Evolutionary conservation across 179 eudicot species (phyloP).

Genomic region (Vitellaria paradoxa): DNA sequence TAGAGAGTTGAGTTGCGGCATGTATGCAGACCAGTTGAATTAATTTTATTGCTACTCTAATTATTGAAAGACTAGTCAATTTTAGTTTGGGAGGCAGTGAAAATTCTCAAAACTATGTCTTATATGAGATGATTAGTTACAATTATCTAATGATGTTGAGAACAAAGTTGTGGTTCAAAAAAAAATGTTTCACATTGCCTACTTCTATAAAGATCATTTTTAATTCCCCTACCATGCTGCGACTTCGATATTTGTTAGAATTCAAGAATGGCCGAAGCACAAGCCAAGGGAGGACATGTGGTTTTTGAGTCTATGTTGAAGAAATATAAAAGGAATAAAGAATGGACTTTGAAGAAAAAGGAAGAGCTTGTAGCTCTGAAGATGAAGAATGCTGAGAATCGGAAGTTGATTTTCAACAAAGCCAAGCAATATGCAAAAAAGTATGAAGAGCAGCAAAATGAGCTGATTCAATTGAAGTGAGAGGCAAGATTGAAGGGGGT

Average conservation of each 20-base stretch:
- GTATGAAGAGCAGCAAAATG: constrained; percentile 65
- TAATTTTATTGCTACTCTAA: no score
- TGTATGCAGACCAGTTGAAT: no score
- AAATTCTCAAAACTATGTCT: no score
- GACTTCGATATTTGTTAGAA: no score
- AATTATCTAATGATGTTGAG: background rate
- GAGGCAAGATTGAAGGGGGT: constrained; percentile 86
- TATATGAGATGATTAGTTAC: background rate
- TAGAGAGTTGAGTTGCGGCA: constrained; percentile 26
- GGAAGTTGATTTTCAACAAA: constrained; percentile 56
- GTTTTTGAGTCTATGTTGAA: constrained; percentile 80
- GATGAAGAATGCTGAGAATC: constrained; percentile 46
- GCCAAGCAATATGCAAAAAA: constrained; percentile 59
- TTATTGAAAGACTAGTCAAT: no score
- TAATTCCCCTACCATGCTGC: no score
- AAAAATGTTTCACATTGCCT: no score
- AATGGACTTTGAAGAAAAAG: constrained; percentile 67
- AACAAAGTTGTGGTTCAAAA: background rate
- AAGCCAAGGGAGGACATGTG: constrained; percentile 35
- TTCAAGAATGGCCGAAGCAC: constrained; percentile 47
- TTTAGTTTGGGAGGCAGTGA: no score
- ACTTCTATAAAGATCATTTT: no score
- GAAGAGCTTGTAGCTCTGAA: constrained; percentile 33
- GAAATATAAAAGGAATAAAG: constrained; percentile 72
- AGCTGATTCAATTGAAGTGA: constrained; percentile 63